Evolutionary conservation across 106 monocot genomes (phyloP), one percentile per base, ranked within the genome.

Genomic region (Cymbidium sinense): DNA sequence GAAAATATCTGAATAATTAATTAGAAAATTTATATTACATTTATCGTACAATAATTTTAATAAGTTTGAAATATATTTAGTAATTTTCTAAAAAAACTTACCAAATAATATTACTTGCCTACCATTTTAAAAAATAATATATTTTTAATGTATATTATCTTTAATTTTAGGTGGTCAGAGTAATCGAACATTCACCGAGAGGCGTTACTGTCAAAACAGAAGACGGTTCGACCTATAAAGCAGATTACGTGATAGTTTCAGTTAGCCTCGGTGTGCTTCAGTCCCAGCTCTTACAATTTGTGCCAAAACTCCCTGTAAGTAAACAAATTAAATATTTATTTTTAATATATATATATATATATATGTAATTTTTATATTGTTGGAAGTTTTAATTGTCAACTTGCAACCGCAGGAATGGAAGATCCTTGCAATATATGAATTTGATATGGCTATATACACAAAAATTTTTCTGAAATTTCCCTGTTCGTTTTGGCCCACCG

Each of bases 391-490:
- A n/a, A n/a, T 47, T 47, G 47, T 47, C 13, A 47, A 15, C 11
- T 13, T 47, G 13, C 2, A n/a, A 5, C 5, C 17, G 34, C 67
- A 95, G 94, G 7, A 52, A 6, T 88, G 90, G 92, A 95, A 95
- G 74, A 80, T 86, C 23, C 4, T 83, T 34, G 88, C 85, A 7
- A 70, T 95, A 11, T 86, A 90, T 39, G 50, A 90, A 58, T 95
- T 95, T 39, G 90, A 90, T 51, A 95, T 95, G 95, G 88, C 90
- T 21, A 81, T 95, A 0, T 95, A 95, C 84, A 94, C 89, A 31
- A 95, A 90, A 78, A 95, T 95, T 27, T 92, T 92, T 69, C 47
- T 95, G 20, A 95, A 95, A 69, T 95, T 95, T 34, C 90, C 90
- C 10, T 82, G 47, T 33, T 82, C 50, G 1, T 95, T 95, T 21